phyloP scores from a whole-genome alignment of 1,139 yeast genomes.

The Yamadazyma sp. region DNA sequence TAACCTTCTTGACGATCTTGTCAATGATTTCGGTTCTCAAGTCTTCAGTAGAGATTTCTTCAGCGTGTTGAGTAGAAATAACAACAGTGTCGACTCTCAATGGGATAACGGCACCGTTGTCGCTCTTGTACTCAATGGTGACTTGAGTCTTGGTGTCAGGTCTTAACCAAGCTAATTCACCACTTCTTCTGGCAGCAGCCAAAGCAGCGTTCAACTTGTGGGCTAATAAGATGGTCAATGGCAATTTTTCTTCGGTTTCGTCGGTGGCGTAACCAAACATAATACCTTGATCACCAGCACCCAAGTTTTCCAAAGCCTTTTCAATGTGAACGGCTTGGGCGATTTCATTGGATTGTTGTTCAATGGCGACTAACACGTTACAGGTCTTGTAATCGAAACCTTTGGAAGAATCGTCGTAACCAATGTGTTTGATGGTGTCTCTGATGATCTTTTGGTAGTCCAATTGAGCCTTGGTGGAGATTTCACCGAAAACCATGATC shows the following conservation, averaged over 20 bases:
- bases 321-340: conserved; percentile 99
- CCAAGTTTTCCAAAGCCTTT: conserved; percentile 93
- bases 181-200: conserved; percentile 97
- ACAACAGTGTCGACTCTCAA: conserved; percentile 96
- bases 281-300: conserved; percentile 99
- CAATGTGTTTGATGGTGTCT: conserved; percentile 97
- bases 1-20: conserved; percentile 86
- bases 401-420: conserved; percentile 93
- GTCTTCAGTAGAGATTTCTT: conserved; percentile 89
- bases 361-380: conserved; percentile 97
- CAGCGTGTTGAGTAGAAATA: conserved; percentile 97
- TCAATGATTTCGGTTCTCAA: conserved; percentile 74
- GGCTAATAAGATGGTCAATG: conserved; percentile 89
- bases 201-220: conserved; percentile 96
- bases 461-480: conserved; percentile 91
- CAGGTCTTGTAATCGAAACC: conserved; percentile 99
- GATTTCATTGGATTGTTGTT: conserved; percentile 98
- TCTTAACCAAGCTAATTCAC: conserved; percentile 93
- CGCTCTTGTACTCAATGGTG: conserved; percentile 92
- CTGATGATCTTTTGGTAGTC: conserved; percentile 97
- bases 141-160: conserved; percentile 99
- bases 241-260: conserved; percentile 96
- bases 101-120: conserved; percentile 94
- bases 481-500: conserved; percentile 99
- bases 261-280: conserved; percentile 99